phyloP scores from a whole-genome alignment of 73 alveolate genomes.

The Symbiodinium pilosum region DNA sequence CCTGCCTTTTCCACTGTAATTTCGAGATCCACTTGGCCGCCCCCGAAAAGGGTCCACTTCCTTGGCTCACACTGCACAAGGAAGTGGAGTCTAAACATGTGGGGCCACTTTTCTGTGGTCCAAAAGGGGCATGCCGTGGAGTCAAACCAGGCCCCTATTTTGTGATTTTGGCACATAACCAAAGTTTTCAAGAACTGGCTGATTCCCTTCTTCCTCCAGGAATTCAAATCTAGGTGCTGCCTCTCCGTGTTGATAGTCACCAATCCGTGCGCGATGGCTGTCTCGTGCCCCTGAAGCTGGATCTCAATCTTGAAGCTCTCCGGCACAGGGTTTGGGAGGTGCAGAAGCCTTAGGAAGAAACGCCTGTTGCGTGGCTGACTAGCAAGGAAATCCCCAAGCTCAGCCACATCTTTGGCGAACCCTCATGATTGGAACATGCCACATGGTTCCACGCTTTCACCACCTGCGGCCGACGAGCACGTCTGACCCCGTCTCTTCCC shows the following conservation, averaged over 20 bases:
- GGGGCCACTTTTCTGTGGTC: too few species aligned
- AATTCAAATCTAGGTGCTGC: not conserved
- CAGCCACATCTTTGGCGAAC: too few species aligned
- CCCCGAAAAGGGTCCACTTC: not conserved
- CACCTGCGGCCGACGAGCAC: not conserved
- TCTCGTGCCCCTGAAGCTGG: not conserved
- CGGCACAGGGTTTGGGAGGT: not conserved
- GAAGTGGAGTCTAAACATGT: too few species aligned
- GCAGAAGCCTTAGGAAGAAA: not conserved
- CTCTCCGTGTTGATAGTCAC: not conserved
- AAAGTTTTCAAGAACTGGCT: too few species aligned
- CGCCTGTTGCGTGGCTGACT: too few species aligned
- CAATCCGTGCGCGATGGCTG: not conserved
- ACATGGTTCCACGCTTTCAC: too few species aligned
- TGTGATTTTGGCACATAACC: too few species aligned
- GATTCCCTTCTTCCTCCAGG: too few species aligned
- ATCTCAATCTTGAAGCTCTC: not conserved
- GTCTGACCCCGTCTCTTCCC: not conserved
- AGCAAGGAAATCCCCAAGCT: not conserved
- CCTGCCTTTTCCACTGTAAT: not conserved
- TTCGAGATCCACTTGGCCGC: not conserved
- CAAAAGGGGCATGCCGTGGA: too few species aligned
- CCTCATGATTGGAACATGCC: too few species aligned
- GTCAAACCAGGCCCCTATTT: too few species aligned
- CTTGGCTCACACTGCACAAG: too few species aligned